Percentiles rank a stretch among this genome's conserved stretches.
phyloP scores from a whole-genome alignment of 768 basidiomycete species.

The Boletus subcaerulescens region DNA sequence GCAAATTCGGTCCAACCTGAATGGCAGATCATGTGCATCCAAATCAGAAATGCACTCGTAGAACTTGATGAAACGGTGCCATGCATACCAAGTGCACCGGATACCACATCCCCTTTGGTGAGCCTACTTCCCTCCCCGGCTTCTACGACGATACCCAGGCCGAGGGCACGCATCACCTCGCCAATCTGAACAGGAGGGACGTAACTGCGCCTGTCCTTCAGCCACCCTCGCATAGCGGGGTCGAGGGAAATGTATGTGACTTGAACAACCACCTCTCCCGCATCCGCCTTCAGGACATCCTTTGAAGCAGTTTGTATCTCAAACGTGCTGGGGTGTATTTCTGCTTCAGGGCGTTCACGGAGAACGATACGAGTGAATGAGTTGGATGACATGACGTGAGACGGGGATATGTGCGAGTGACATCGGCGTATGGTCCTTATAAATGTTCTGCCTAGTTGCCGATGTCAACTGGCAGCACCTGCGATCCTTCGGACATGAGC shows the following conservation, averaged over 20 bases:
- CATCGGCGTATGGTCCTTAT: neutral
- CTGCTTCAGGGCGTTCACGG: constrained; percentile 64
- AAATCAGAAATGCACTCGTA: neutral
- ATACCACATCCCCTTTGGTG: constrained; percentile 67
- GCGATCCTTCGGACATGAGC: no score
- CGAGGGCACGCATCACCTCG: constrained; percentile 72
- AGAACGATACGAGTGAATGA: constrained; percentile 70
- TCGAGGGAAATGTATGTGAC: constrained; percentile 80
- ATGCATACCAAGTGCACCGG: constrained; percentile 54
- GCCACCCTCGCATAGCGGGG: constrained; percentile 85
- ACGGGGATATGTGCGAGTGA: neutral
- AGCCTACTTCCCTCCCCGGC: constrained; percentile 53
- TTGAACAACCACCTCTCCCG: constrained; percentile 64
- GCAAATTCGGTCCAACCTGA: constrained; percentile 79
- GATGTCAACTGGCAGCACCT: no score
- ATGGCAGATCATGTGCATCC: neutral
- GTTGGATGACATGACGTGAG: constrained; percentile 18
- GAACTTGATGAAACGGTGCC: no score
- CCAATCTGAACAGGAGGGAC: constrained; percentile 70
- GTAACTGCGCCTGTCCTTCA: constrained; percentile 72
- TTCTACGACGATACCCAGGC: constrained; percentile 64
- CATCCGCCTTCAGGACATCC: constrained; percentile 49
- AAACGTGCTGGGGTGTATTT: constrained; percentile 76
- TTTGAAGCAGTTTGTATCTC: constrained; percentile 52
- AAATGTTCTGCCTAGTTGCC: neutral